A percentile compares a stretch with the other conserved stretches of the same genome.
These are phyloP conservation scores for Saturnispora hagleri DNA, from an alignment of 805 yeast genomes.

Conservation along the genomic window DNA sequence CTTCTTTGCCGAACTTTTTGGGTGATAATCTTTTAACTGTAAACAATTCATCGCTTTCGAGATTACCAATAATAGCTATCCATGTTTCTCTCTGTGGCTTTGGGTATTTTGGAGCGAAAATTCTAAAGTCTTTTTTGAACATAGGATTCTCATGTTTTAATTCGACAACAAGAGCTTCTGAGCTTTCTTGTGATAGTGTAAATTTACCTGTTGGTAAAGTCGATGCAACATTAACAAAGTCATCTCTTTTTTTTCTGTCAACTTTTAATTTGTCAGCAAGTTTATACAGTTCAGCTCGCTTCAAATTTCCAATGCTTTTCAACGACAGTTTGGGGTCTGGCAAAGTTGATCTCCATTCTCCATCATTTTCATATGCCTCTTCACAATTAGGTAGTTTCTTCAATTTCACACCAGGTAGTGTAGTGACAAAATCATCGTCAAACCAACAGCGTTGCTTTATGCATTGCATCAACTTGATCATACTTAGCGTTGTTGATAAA, in stretches of 20 bases:
- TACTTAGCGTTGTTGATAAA: conserved; percentile 46
- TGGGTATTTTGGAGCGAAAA: conserved; percentile 75
- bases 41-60: conserved; percentile 42
- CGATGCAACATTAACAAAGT: conserved; percentile 44
- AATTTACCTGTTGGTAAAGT: conserved; percentile 56
- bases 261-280: conserved; percentile 35
- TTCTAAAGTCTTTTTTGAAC: conserved; percentile 49
- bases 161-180: conserved; percentile 32
- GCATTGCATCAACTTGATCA: conserved; percentile 70
- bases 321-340: conserved; percentile 22
- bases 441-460: conserved; percentile 85
- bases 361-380: conserved; percentile 24
- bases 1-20: conserved; percentile 25
- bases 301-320: conserved; percentile 34
- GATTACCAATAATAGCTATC: conserved; percentile 61
- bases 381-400: conserved; percentile 14
- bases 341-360: conserved; percentile 28
- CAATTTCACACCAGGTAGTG: conserved; percentile 40
- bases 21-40: conserved; percentile 75
- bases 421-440: conserved; percentile 60
- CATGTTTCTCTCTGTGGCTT: conserved; percentile 90
- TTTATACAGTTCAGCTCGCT: conserved; percentile 23
- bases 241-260: conserved; percentile 31
- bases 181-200: conserved; percentile 28
- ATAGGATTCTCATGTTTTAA: conserved; percentile 47